phyloP scores from a whole-genome alignment of 345 rosid species.

The Syzygium oleosum region DNA sequence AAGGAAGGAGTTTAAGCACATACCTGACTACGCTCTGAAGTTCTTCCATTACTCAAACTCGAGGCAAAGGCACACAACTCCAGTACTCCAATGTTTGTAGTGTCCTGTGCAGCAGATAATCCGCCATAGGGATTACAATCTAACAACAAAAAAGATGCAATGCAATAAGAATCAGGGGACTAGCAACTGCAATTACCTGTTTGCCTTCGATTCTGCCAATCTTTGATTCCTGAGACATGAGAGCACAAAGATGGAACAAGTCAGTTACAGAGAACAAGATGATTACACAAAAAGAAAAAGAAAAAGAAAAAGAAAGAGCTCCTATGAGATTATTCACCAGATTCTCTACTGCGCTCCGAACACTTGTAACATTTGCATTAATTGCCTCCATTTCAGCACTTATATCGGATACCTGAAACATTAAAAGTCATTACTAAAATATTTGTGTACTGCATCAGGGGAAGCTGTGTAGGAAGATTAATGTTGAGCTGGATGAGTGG shows the following conservation, averaged over 20 bases:
- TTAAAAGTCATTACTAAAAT: not conserved
- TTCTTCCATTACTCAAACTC: not conserved
- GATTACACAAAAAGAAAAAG: not conserved
- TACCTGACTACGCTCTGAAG: not conserved
- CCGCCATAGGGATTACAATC: not conserved
- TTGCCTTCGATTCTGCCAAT: constrained; percentile 9
- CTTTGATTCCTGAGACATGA: not conserved
- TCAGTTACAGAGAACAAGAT: not conserved
- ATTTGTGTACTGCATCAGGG: not conserved
- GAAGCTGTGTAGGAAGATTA: constrained; percentile 2
- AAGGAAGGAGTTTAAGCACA: not conserved
- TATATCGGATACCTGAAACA: constrained; percentile 43
- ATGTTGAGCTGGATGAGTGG: not conserved
- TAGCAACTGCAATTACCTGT: not conserved
- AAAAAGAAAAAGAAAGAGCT: not conserved
- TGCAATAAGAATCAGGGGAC: not conserved
- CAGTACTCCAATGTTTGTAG: not conserved
- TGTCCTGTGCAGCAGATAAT: not conserved
- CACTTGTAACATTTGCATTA: constrained; percentile 39
- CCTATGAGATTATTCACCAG: constrained; percentile 38
- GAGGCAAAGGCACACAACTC: not conserved
- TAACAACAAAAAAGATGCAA: not conserved
- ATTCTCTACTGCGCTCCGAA: constrained; percentile 58
- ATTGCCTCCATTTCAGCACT: constrained; percentile 36
- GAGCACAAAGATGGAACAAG: not conserved